Evolutionary conservation across 169 alveolate species (phyloP).

Genomic region (Condylostoma magnum): DNA sequence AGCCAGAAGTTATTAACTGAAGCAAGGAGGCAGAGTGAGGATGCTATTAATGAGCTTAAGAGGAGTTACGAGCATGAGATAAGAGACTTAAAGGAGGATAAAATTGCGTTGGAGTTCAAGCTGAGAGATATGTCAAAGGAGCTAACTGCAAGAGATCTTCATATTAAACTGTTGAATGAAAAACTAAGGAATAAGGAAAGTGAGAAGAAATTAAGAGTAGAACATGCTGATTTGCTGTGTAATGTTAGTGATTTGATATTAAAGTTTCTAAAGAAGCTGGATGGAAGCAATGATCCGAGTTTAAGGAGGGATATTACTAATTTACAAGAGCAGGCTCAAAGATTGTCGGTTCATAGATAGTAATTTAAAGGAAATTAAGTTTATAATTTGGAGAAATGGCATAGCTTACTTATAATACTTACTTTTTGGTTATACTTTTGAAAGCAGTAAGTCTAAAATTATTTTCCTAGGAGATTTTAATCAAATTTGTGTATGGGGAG

Average conservation of each 20-base stretch:
- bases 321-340: slow-evolving; percentile 15
- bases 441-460: too few relatives aligned
- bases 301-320: neutral
- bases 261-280: slow-evolving; percentile 25
- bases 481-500: too few relatives aligned
- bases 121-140: slow-evolving; percentile 7
- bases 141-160: neutral
- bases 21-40: slow-evolving; percentile 20
- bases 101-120: slow-evolving; percentile 4
- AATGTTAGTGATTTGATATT: slow-evolving; percentile 22
- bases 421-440: too few relatives aligned
- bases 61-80: slow-evolving; percentile 15
- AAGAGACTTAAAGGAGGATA: neutral
- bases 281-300: slow-evolving; percentile 24
- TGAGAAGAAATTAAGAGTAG: slow-evolving; percentile 10
- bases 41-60: neutral
- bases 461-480: too few relatives aligned
- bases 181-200: neutral
- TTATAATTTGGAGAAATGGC: too few relatives aligned
- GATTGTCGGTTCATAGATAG: neutral
- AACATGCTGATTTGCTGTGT: slow-evolving; percentile 10
- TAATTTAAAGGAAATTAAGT: too few relatives aligned
- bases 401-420: too few relatives aligned
- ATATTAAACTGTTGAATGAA: slow-evolving; percentile 11
- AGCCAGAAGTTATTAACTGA: slow-evolving; percentile 8